Base-by-base conservation (phyloP, 1,284 basidiomycete species). In the Puccinia hordei region DNA sequence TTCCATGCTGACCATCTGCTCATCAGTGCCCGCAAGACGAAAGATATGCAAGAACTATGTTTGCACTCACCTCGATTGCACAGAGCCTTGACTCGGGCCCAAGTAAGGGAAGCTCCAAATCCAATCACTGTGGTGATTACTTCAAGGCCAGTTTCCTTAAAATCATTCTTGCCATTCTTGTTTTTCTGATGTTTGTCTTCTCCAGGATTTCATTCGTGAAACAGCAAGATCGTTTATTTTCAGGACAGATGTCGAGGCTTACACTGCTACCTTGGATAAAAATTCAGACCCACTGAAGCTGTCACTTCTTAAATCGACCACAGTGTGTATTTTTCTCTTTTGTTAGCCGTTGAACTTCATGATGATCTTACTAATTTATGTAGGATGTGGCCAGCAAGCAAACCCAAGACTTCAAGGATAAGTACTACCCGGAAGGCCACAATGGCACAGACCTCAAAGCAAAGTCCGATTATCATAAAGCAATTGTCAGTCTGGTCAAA, bases 161-260 rank as follows among this genome's bases (percentile, higher is more conserved):
- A 35, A 22, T 59, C 12, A 27, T 35, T 22, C n/a, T n/a, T n/a
- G n/a, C n/a, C n/a, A 63, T 9, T 55, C 5, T 6, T 12, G n/a
- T 4, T 24, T 55, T 55, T 6, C 19, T 24, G n/a, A n/a, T 8
- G 2, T 12, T 35, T 24, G 3, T 63, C 24, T 41, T 35, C 35
- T 63, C 5, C 61, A 63, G 61, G 30, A 35, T 63, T 63, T 63
- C 17, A 17, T 63, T 35, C 61, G 61, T 22, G 61, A 63, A 24
- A 63, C 24, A 63, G 61, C 30, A 63, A 35, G 30, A 41, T 30
- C 30, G 35, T n/a, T 63, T 30, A 35, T 63, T 33, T 1, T 2
- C 9, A 63, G 30, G 35, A 35, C 61, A 5, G 35, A 63, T 9
- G 35, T 63, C 10, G 15, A 63, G 35, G 30, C 61, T 2, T 63